Percentiles rank a stretch among this genome's conserved stretches.
Conservation (phyloP, 2,329 filamentous ascomycete species). For the Alternaria triticina region DNA sequence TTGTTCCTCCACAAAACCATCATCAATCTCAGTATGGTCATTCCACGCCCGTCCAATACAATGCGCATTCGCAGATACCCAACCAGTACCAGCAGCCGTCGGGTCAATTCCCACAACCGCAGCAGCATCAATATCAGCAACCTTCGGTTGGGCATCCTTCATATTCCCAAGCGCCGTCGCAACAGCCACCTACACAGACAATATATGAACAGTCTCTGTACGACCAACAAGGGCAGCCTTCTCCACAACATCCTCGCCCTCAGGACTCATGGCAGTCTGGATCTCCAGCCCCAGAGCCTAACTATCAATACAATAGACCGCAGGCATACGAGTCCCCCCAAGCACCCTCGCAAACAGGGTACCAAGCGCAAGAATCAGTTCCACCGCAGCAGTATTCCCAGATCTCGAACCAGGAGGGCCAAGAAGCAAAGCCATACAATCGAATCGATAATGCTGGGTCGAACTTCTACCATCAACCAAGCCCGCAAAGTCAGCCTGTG, state of each 20-base stretch:
- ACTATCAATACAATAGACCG: conserved; percentile 16
- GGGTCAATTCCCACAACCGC: conserved; percentile 7
- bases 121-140: conserved; percentile 29
- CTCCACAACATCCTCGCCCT: conserved; percentile 17
- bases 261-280: conserved; percentile 31
- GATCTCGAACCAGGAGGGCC: conserved; percentile 26
- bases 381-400: conserved; percentile 23
- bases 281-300: conserved; percentile 14
- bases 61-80: conserved; percentile 4
- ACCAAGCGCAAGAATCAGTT: conserved; percentile 29
- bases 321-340: conserved; percentile 12
- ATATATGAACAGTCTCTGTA: conserved; percentile 12
- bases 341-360: conserved; percentile 29
- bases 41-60: conserved; percentile 17
- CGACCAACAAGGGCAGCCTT: conserved; percentile 10
- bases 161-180: conserved; percentile 19
- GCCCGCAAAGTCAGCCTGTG: conserved; percentile 40
- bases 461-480: conserved; percentile 33
- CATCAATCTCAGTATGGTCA: conserved; percentile 13
- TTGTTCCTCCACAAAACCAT: conserved; percentile 15
- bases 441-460: conserved; percentile 33
- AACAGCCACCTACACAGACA: conserved; percentile 17
- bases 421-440: conserved; percentile 35
- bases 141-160: conserved; percentile 16
- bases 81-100: conserved; percentile 1